A percentile compares a stretch with the other conserved stretches of the same genome.
Conservation (phyloP, 2,329 filamentous ascomycete genomes). For the Aspergillus sclerotialis region DNA sequence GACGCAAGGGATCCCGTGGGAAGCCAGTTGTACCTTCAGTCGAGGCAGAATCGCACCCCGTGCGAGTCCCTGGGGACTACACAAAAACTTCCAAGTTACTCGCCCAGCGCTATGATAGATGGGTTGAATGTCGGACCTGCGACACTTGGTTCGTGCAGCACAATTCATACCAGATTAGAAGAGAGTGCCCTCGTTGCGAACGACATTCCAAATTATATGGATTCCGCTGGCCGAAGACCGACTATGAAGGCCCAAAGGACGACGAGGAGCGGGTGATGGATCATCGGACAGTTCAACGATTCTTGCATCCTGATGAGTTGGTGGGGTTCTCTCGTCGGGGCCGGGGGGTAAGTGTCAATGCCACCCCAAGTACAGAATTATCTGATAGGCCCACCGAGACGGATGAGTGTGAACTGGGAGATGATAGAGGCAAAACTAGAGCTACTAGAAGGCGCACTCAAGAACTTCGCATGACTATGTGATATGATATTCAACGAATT, state of each 20-base stretch:
- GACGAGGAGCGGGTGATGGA: conserved; percentile 65
- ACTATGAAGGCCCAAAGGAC: conserved; percentile 68
- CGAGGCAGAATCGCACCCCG: conserved; percentile 27
- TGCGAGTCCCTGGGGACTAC: conserved; percentile 68
- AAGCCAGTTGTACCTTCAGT: conserved; percentile 29
- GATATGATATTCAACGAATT: conserved; percentile 9
- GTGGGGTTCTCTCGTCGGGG: conserved; percentile 28
- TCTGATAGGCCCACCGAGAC: conserved; percentile 33
- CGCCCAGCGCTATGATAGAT: conserved; percentile 67
- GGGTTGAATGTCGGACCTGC: conserved; percentile 87
- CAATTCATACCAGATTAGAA: conserved; percentile 78
- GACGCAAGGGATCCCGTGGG: conserved; percentile 13
- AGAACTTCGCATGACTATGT: conserved; percentile 31
- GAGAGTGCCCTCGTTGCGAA: conserved; percentile 86
- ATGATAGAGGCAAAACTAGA: conserved; percentile 28
- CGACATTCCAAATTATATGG: conserved; percentile 94
- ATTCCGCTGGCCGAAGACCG: conserved; percentile 92
- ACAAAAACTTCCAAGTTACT: conserved; percentile 71
- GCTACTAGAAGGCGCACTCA: conserved; percentile 26
- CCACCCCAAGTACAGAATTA: conserved; percentile 31
- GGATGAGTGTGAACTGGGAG: conserved; percentile 28
- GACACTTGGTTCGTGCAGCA: conserved; percentile 75
- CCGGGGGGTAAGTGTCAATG: conserved; percentile 29
- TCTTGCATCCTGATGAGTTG: conserved; percentile 67
- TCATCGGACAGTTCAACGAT: conserved; percentile 80